These are phyloP conservation scores for Periglandula ipomoeae DNA, from an alignment of 2,329 filamentous ascomycete genomes.

Conservation along the genomic window DNA sequence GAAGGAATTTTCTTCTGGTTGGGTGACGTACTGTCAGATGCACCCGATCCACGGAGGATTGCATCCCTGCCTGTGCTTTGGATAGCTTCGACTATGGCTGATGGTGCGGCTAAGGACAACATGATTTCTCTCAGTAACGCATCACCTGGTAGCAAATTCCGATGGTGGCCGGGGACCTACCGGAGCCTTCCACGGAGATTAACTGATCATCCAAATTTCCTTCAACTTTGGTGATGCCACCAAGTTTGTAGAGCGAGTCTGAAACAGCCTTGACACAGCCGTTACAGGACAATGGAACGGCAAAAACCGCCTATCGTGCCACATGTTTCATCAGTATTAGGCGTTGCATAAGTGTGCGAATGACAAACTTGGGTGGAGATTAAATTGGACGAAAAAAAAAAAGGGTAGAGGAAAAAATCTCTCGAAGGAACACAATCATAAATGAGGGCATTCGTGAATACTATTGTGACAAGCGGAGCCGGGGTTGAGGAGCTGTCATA, in stretches of 20 bases:
- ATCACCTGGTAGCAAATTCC: background rate
- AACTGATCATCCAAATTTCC: slow-evolving; percentile 76
- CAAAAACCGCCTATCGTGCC: slow-evolving; percentile 70
- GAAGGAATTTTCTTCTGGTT: background rate
- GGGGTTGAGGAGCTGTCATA: slow-evolving; percentile 15
- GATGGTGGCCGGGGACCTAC: slow-evolving; percentile 28
- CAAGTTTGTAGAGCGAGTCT: slow-evolving; percentile 63
- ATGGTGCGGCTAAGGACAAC: slow-evolving; percentile 58
- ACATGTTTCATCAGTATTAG: slow-evolving; percentile 25
- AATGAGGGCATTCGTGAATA: background rate
- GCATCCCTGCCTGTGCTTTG: slow-evolving; percentile 87
- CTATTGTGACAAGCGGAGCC: background rate
- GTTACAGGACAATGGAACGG: slow-evolving; percentile 88
- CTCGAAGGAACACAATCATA: too few relatives aligned
- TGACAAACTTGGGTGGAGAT: slow-evolving; percentile 11
- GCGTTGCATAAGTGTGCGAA: background rate
- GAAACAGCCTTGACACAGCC: slow-evolving; percentile 82
- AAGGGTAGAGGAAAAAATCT: background rate
- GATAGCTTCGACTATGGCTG: slow-evolving; percentile 79
- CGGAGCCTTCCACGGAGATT: slow-evolving; percentile 76
- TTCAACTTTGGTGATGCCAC: slow-evolving; percentile 74
- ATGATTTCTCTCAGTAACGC: background rate
- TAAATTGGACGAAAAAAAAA: background rate
- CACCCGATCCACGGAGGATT: slow-evolving; percentile 82
- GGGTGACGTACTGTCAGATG: slow-evolving; percentile 62